phyloP scores from a whole-genome alignment of 352 stramenopile species.

The Globisporangium ultimum region DNA sequence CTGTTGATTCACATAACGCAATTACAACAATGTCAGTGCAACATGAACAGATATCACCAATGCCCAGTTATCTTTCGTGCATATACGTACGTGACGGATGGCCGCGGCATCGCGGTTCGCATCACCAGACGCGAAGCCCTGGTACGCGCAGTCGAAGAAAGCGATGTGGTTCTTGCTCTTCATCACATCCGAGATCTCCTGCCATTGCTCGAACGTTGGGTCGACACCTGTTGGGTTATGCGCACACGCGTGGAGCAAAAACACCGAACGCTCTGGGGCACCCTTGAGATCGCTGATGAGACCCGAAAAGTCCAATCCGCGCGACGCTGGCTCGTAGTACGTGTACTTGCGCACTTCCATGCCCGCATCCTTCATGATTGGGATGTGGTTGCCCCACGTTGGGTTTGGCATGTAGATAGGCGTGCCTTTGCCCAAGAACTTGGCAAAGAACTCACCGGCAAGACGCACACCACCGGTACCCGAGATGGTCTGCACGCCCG shows the following conservation, averaged over 20 bases:
- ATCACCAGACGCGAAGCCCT: slow-evolving; percentile 98
- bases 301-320: slow-evolving; percentile 91
- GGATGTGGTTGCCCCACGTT: slow-evolving; percentile 99
- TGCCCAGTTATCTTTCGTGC: no score
- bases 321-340: slow-evolving; percentile 84
- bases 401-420: slow-evolving; percentile 98
- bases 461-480: slow-evolving; percentile 97
- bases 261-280: slow-evolving; percentile 91
- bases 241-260: slow-evolving; percentile 98
- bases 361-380: slow-evolving; percentile 89
- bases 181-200: slow-evolving; percentile 93
- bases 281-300: slow-evolving; percentile 95
- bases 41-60: background rate
- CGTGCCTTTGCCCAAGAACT: slow-evolving; percentile 82
- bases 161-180: slow-evolving; percentile 95
- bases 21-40: background rate
- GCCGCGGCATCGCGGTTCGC: slow-evolving; percentile 93
- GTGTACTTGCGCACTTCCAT: slow-evolving; percentile 79
- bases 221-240: slow-evolving; percentile 99
- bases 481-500: slow-evolving; percentile 97
- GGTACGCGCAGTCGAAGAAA: slow-evolving; percentile 99
- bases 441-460: slow-evolving; percentile 93
- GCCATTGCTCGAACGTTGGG: slow-evolving; percentile 97
- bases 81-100: slow-evolving; percentile 78
- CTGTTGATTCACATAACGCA: slow-evolving; percentile 8